Percentiles rank a stretch among this genome's conserved stretches.
phyloP scores from a whole-genome alignment of 495 filamentous ascomycete species.

The Stereocaulon alpinum region DNA sequence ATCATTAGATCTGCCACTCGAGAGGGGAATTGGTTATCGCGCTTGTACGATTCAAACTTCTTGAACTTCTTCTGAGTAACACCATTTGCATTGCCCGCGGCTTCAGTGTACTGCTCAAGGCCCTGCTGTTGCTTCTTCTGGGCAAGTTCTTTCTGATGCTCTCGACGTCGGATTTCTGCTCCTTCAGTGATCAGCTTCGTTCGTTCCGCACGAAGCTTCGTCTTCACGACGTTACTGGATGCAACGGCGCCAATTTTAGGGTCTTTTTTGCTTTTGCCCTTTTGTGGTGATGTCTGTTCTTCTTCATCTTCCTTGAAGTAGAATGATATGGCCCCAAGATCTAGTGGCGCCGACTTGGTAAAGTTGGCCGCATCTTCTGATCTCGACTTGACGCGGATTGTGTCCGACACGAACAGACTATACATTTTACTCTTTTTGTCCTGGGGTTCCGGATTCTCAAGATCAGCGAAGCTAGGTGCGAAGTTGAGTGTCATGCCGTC shows the following conservation, averaged over 20 bases:
- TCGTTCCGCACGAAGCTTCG: constrained; percentile 83
- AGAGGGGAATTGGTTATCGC: constrained; percentile 85
- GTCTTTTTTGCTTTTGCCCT: constrained; percentile 76
- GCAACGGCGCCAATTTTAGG: constrained; percentile 72
- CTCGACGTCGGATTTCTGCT: constrained; percentile 73
- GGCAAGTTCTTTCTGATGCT: constrained; percentile 88
- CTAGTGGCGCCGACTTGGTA: constrained; percentile 81
- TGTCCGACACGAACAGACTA: constrained; percentile 83
- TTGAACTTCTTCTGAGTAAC: constrained; percentile 93
- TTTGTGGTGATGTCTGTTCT: constrained; percentile 47
- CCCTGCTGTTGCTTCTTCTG: constrained; percentile 82
- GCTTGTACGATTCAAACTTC: constrained; percentile 96
- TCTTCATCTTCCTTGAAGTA: constrained; percentile 93
- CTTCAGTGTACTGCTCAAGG: constrained; percentile 65
- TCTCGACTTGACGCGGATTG: constrained; percentile 77
- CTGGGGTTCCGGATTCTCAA: constrained; percentile 71
- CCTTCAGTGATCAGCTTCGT: constrained; percentile 79
- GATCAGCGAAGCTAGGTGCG: constrained; percentile 75
- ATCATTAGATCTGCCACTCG: constrained; percentile 76
- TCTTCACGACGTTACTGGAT: constrained; percentile 85
- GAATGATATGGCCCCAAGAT: constrained; percentile 86
- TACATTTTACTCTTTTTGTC: constrained; percentile 81
- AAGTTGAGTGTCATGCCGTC: constrained; percentile 96
- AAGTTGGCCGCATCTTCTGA: constrained; percentile 53
- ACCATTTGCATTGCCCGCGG: constrained; percentile 78